Percentiles rank a stretch among this genome's conserved stretches.
phyloP scores from a whole-genome alignment of 164 flowering plant genomes.

The Stephania cephalantha region DNA sequence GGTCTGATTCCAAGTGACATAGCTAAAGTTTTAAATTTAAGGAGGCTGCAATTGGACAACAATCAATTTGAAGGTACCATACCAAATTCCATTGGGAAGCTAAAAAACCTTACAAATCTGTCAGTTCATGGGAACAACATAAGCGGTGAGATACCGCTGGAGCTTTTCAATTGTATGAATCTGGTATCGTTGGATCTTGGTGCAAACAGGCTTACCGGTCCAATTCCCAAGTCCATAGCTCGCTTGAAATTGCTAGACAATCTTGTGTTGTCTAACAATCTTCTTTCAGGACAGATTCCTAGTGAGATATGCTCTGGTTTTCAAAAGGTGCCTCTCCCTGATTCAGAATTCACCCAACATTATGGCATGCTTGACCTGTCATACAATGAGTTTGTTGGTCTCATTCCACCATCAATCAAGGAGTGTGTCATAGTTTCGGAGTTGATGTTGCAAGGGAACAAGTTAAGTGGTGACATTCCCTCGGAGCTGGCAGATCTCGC shows the following conservation, averaged over 20 bases:
- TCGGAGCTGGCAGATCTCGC: slow-evolving; percentile 26
- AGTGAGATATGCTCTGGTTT: slow-evolving; percentile 57
- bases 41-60: slow-evolving; percentile 42
- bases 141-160: slow-evolving; percentile 41
- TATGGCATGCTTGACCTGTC: slow-evolving; percentile 67
- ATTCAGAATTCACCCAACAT: slow-evolving; percentile 58
- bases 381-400: slow-evolving; percentile 40
- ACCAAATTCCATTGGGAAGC: slow-evolving; percentile 41
- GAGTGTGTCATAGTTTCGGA: slow-evolving; percentile 36
- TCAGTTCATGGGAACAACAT: slow-evolving; percentile 50
- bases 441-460: slow-evolving; percentile 44
- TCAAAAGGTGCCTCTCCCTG: slow-evolving; percentile 46
- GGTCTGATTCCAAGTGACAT: slow-evolving; percentile 36
- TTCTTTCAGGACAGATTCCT: slow-evolving; percentile 48
- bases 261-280: slow-evolving; percentile 46
- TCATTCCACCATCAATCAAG: slow-evolving; percentile 43
- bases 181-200: slow-evolving; percentile 56
- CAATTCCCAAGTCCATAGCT: slow-evolving; percentile 38
- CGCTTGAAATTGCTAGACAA: slow-evolving; percentile 44
- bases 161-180: slow-evolving; percentile 39
- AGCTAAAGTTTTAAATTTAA: slow-evolving; percentile 23
- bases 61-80: slow-evolving; percentile 48
- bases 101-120: slow-evolving; percentile 52
- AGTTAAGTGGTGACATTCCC: slow-evolving; percentile 53
- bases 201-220: slow-evolving; percentile 38